A percentile compares a stretch with the other conserved stretches of the same genome.
Conservation (phyloP, 306 rosid species). For the Vigna hirtella region DNA sequence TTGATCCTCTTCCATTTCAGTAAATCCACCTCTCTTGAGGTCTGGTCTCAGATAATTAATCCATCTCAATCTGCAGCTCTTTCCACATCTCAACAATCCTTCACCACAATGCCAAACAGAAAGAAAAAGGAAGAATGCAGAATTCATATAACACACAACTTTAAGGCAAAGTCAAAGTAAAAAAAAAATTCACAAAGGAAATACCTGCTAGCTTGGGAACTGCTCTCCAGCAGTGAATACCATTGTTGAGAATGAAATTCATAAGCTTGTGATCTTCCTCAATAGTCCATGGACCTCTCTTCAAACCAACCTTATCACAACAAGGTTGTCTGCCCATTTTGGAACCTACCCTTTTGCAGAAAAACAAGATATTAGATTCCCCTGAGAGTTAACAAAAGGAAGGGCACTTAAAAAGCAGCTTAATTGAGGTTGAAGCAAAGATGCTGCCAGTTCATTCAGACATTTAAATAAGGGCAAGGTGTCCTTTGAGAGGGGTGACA, state of each 20-base stretch:
- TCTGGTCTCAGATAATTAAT: constrained; percentile 94
- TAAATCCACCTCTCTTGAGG: constrained; percentile 93
- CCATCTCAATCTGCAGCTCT: constrained; percentile 98
- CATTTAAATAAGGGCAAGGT: constrained; percentile 55
- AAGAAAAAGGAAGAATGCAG: background rate
- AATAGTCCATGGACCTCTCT: constrained; percentile 97
- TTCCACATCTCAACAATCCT: constrained; percentile 96
- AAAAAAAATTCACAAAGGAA: background rate
- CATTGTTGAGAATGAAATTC: constrained; percentile 90
- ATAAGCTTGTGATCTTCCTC: constrained; percentile 95
- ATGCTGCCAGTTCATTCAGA: constrained; percentile 91
- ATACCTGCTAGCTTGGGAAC: constrained; percentile 98
- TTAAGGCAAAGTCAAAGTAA: constrained; percentile 9
- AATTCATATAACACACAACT: constrained; percentile 13
- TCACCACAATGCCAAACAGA: constrained; percentile 20
- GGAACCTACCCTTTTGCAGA: background rate
- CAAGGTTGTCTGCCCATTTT: constrained; percentile 96
- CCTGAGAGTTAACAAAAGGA: constrained; percentile 20
- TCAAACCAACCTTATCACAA: constrained; percentile 91
- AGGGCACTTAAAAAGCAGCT: constrained; percentile 61
- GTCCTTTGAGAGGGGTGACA: constrained; percentile 77
- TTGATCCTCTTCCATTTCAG: constrained; percentile 88
- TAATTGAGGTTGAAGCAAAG: constrained; percentile 68
- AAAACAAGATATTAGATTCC: constrained; percentile 24
- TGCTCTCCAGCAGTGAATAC: constrained; percentile 94